Base-by-base conservation (phyloP, 208 protist species). In the Trypanosoma grayi region DNA sequence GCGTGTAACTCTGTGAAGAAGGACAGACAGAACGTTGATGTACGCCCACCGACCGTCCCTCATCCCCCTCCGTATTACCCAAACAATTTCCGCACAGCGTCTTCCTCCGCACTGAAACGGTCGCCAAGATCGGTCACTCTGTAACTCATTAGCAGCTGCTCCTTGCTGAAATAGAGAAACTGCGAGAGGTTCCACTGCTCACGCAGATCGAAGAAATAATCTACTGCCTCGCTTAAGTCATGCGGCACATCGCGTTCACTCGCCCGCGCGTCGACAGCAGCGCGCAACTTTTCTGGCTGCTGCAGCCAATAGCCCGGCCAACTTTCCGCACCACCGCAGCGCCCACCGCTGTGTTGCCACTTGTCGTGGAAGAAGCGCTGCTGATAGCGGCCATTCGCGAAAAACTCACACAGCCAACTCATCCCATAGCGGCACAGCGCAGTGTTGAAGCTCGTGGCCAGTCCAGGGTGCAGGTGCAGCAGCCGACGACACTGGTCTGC, bases 321-420 rank as follows among this genome's bases (percentile, higher is more conserved):
- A 52, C 53, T 69, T 28, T 60, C 53, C n/a, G 24, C 33, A 14
- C 46, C 53, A 7, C 63, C 63, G 25, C 63, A 69, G 1, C 53
- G 41, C 13, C 53, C 53, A 5, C 4, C 18, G 24, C 50, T 59
- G 2, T 16, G 9, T 37, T 34, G 37, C 63, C 63, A 69, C 40
- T 69, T 69, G 25, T 56, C 50, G 24, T 69, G 63, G 25, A 69
- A 28, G n/a, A 37, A 40, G 6, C 63, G 31, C 27, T 47, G 58
- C 2, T 14, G 4, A 25, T 55, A 61, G 2, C 56, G 51, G 0
- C 43, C 39, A 61, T 75, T 75, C 0, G 28, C 55, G 47, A 52
- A 64, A 11, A 69, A 60, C 39, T 75, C 69, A 31, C 69, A 75
- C 16, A 75, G 36, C 62, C 69, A 72, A 46, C 50, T 62, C 69